phyloP scores from a whole-genome alignment of 352 stramenopile genomes.

The Phytophthora vignae region DNA sequence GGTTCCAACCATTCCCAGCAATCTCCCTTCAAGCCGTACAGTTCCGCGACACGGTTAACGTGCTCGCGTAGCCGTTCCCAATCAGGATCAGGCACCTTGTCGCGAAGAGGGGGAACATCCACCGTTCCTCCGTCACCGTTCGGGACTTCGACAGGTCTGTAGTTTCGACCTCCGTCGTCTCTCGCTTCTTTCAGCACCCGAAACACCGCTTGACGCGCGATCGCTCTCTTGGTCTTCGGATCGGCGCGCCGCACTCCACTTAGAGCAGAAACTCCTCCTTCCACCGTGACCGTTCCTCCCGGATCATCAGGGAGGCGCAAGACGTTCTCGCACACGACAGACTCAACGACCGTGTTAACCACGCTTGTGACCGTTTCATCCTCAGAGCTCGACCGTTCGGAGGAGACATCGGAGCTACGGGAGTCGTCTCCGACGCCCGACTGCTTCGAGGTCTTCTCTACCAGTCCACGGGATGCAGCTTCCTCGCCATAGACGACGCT shows the following conservation, averaged over 20 bases:
- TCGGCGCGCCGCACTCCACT: background rate
- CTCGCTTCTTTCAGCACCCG: background rate
- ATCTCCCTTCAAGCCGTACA: background rate
- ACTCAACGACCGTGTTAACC: background rate
- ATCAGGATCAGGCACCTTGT: background rate
- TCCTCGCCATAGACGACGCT: background rate
- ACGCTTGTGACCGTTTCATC: background rate
- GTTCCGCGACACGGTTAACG: background rate
- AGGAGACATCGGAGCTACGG: background rate
- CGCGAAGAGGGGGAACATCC: background rate
- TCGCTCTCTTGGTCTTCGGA: background rate
- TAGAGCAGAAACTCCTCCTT: background rate
- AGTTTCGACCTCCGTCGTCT: background rate
- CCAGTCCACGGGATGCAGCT: background rate
- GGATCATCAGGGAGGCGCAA: background rate
- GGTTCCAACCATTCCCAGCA: background rate
- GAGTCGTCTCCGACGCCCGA: background rate
- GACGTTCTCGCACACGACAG: background rate
- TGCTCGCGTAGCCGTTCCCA: background rate
- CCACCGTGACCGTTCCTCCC: background rate
- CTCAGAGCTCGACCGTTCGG: no score
- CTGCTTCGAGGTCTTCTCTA: background rate
- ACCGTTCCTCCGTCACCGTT: background rate
- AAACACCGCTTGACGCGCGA: background rate
- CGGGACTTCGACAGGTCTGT: background rate